phyloP scores from a whole-genome alignment of 2,329 filamentous ascomycete genomes.

The Pyrenochaeta sp. region DNA sequence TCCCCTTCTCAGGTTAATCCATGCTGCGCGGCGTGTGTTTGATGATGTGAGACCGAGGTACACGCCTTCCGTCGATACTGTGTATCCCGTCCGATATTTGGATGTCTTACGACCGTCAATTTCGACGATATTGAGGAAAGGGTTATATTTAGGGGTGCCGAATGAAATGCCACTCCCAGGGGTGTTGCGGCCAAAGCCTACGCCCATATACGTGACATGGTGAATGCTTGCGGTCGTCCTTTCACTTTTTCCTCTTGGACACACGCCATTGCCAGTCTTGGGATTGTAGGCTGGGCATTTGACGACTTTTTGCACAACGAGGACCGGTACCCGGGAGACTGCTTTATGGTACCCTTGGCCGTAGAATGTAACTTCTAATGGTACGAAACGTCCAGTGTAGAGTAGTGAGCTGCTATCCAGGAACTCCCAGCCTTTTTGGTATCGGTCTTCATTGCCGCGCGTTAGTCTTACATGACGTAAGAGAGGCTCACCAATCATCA shows the following conservation, averaged over 20 bases:
- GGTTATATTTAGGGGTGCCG: slow-evolving; percentile 17
- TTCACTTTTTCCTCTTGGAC: slow-evolving; percentile 1
- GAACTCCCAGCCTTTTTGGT: slow-evolving; percentile 5
- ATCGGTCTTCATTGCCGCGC: background rate
- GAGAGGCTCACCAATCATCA: slow-evolving; percentile 10
- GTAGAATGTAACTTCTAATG: slow-evolving; percentile 12
- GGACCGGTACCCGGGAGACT: slow-evolving; percentile 5
- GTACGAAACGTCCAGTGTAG: slow-evolving; percentile 14
- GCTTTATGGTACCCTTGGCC: background rate
- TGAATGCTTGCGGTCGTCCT: background rate
- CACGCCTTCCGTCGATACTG: slow-evolving; percentile 9
- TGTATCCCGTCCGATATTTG: slow-evolving; percentile 7
- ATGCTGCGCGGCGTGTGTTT: slow-evolving; percentile 10
- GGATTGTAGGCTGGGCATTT: slow-evolving; percentile 14
- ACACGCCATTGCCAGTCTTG: slow-evolving; percentile 2
- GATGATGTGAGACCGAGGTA: slow-evolving; percentile 8
- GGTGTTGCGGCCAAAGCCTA: slow-evolving; percentile 16
- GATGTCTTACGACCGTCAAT: background rate
- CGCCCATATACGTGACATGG: slow-evolving; percentile 12
- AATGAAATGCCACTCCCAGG: background rate
- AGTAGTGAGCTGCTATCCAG: slow-evolving; percentile 5
- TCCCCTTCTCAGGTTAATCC: slow-evolving; percentile 4
- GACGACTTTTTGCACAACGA: slow-evolving; percentile 12
- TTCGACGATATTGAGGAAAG: slow-evolving; percentile 28
- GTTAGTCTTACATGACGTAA: slow-evolving; percentile 5